Evolutionary conservation across 1,284 basidiomycete species (phyloP).

Genomic region (Apiotrichum siamense): DNA sequence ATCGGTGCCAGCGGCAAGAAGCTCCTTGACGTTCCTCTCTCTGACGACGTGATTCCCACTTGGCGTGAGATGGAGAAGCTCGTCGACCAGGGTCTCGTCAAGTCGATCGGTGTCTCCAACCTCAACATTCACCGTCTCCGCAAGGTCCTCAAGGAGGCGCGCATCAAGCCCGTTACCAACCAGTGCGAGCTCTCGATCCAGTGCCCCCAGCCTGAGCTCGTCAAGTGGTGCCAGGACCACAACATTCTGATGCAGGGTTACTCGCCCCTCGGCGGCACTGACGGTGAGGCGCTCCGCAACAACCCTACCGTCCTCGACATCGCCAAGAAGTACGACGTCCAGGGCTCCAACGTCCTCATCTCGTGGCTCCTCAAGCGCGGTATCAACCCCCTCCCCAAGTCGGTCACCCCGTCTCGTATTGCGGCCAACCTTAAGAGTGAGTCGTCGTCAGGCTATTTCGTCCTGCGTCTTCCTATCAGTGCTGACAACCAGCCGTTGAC

Average conservation of each 20-base stretch:
- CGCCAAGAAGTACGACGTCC: constrained; percentile 61
- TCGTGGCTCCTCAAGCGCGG: constrained; percentile 75
- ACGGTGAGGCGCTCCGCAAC: constrained; percentile 62
- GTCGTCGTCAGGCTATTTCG: constrained; percentile 1
- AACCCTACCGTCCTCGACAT: constrained; percentile 56
- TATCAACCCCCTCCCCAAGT: constrained; percentile 52
- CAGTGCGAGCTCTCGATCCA: constrained; percentile 76
- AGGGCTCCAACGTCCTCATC: constrained; percentile 70
- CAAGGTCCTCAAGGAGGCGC: constrained; percentile 57
- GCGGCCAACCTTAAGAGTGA: constrained; percentile 44
- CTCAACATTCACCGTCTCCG: constrained; percentile 64
- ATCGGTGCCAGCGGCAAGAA: constrained; percentile 48
- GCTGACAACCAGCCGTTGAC: constrained; percentile 20
- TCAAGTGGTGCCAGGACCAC: constrained; percentile 57
- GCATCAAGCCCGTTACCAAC: constrained; percentile 58
- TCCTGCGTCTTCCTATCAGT: too few species aligned
- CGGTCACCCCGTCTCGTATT: constrained; percentile 47
- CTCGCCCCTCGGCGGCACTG: constrained; percentile 67
- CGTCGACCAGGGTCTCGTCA: constrained; percentile 52
- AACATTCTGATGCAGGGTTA: constrained; percentile 67
- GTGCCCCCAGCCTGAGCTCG: constrained; percentile 73
- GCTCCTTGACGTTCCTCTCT: constrained; percentile 58
- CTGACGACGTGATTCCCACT: constrained; percentile 63
- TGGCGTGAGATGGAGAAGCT: constrained; percentile 57
- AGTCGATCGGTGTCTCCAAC: constrained; percentile 62